Evolutionary conservation across 106 monocot genomes (phyloP), one percentile per base, ranked within the genome.

Genomic region (Apostasia ramifera): DNA sequence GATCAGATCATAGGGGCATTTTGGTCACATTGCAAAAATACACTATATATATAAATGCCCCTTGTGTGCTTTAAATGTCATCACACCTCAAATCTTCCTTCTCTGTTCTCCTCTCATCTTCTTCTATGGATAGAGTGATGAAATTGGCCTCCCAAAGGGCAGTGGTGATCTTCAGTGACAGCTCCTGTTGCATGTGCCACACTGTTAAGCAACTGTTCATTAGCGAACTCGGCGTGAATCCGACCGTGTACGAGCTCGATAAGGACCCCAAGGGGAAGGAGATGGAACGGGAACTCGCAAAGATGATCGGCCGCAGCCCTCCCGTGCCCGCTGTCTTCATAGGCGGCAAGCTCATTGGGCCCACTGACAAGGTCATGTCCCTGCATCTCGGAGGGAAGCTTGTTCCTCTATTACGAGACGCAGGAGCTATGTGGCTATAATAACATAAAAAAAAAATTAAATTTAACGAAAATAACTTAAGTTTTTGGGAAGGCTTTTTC

Each of bases 121-220:
- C 8, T 50, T 8, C 8, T 5, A 79, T 74, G 79, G 79, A 79
- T 1, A 47, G 43, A 12, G 74, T 79, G 44, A 73, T 40, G 56
- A 57, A 41, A 38, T 47, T 79, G 68, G 73, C 69, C 3, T 74
- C 79, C 4, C 47, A 74, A 46, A 73, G 67, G n/a, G 57, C 73
- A 0, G 78, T 79, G 41, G 78, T 79, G 73, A 67, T 79, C 66
- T 79, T 79, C 78, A 73, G 66, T n/a, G 3, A 3, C 47, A 79
- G 78, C 78, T 73, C 78, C 5, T 73, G 78, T 48, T 79, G 78
- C 78, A 79, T 79, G 78, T 73, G 78, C 50, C 78, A 79, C 40
- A 54, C 73, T 55, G 59, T 79, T 3, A 79, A 79, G 69, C 53
- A 54, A 7, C 69, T 79, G 45, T 70, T 67, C 37, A 51, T 50